A percentile compares a stretch with the other conserved stretches of the same genome.
phyloP scores from a whole-genome alignment of 208 protist species.

The Trypanosoma lewisi region DNA sequence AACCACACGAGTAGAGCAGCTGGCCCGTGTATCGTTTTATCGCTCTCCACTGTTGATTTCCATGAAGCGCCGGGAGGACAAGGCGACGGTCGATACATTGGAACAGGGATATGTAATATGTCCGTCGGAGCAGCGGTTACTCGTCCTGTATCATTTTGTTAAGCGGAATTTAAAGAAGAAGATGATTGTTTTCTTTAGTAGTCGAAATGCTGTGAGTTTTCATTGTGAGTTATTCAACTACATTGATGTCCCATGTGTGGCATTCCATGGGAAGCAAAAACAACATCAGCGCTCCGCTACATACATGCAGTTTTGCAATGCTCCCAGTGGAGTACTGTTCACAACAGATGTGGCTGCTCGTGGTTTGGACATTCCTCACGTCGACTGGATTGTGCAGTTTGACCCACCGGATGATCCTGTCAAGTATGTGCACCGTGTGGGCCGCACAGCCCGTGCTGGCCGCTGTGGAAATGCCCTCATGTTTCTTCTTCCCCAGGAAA shows the following conservation, averaged over 20 bases:
- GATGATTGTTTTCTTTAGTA: constrained; percentile 99
- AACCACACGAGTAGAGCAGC: constrained; percentile 97
- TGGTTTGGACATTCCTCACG: constrained; percentile 98
- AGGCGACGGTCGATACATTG: constrained; percentile 92
- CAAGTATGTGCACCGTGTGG: constrained; percentile 99
- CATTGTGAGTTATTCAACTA: constrained; percentile 99
- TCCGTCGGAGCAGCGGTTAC: constrained; percentile 93
- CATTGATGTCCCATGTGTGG: constrained; percentile 98
- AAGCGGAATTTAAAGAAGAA: constrained; percentile 98
- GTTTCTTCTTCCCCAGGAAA: constrained; percentile 98
- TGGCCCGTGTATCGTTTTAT: constrained; percentile 95
- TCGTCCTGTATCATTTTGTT: constrained; percentile 99
- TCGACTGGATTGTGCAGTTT: constrained; percentile 99
- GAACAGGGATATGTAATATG: constrained; percentile 98
- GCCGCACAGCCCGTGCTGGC: constrained; percentile 96
- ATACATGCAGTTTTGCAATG: constrained; percentile 99
- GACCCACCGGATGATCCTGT: constrained; percentile 99
- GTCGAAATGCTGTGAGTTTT: constrained; percentile 98
- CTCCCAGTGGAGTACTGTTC: constrained; percentile 97
- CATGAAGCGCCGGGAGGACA: constrained; percentile 92
- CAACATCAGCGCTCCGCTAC: constrained; percentile 98
- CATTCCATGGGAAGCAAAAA: constrained; percentile 99
- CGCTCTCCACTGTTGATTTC: constrained; percentile 95
- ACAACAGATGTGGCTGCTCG: constrained; percentile 99
- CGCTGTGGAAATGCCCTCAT: constrained; percentile 93